phyloP scores from a whole-genome alignment of 2,329 filamentous ascomycete species.

The Lasiodiplodia sp. region DNA sequence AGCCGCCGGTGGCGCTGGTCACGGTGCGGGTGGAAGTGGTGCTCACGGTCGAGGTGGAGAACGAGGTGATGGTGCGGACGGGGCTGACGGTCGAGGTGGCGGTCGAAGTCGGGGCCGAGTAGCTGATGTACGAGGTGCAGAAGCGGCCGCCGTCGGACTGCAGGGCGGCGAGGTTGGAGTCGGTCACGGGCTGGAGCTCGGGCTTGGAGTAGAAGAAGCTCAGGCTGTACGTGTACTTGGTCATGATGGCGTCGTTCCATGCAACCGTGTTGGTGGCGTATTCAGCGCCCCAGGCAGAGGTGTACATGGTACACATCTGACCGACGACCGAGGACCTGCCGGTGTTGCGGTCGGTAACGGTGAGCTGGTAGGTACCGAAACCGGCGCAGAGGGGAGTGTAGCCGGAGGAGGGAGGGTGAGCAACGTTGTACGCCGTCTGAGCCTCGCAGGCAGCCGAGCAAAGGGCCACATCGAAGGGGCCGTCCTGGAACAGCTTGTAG shows the following conservation, averaged over 20 bases:
- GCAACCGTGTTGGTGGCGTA: conserved; percentile 1
- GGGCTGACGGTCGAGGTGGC: neutral
- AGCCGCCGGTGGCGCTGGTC: neutral
- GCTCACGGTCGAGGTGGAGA: neutral
- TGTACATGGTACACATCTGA: conserved; percentile 36
- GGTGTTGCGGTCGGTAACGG: conserved; percentile 34
- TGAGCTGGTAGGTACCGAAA: conserved; percentile 44
- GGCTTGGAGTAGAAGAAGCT: conserved; percentile 11
- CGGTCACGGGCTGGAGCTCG: conserved; percentile 1
- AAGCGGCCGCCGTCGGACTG: neutral
- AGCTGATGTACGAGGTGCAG: conserved; percentile 1
- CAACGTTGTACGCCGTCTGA: conserved; percentile 15
- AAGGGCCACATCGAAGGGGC: conserved; percentile 40
- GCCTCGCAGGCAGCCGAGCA: conserved; percentile 40
- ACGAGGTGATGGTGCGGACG: neutral
- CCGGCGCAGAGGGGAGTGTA: conserved; percentile 38
- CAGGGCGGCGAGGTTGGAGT: neutral
- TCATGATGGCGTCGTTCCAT: neutral
- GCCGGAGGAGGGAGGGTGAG: conserved; percentile 5
- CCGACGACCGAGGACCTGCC: neutral
- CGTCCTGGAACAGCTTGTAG: conserved; percentile 36
- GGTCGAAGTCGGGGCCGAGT: neutral
- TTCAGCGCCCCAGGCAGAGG: neutral
- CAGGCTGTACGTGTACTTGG: conserved; percentile 15
- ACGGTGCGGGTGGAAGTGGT: neutral